Base-by-base conservation (phyloP, 2,329 filamentous ascomycete genomes). In the Chrysoporthe cubensis region DNA sequence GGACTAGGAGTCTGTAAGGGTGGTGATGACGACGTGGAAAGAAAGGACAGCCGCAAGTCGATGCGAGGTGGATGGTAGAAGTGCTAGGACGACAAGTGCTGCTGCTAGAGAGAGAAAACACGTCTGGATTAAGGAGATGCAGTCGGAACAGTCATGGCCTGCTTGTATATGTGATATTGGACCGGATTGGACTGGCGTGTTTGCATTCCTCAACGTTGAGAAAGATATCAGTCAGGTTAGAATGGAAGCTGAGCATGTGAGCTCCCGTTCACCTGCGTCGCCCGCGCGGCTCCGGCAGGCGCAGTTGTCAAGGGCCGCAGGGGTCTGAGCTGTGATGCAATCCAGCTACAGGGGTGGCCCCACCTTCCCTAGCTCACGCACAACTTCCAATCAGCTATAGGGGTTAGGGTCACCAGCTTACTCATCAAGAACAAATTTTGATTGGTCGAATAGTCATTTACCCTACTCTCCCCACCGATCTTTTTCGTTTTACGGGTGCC, bases 401-500 rank as follows among this genome's bases (percentile, higher is more conserved):
- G 43, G 59, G 59, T 48, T 61, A 48, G 43, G 59, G 59, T 37
- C 0, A 0, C 0, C 44, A 3, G 59, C 59, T 61, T 61, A 61
- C 43, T 61, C 40, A 61, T 14, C n/a, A 7, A n/a, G 5, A 34
- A 13, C 59, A 46, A n/a, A 26, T 32, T 61, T 18, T 61, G 59
- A 61, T 61, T 61, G 59, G 59, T 34, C 42, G 42, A 48, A 16
- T n/a, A 48, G 21, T 48, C 43, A 46, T 42, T 61, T 61, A 61
- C 59, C 59, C 59, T 61, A 61, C 32, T 61, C 59, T 61, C 59
- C 59, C 59, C 59, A 61, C 59, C 59, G 59, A 61, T 61, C 59
- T 46, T 61, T 61, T 61, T 61, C 59, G 59, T 61, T 61, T 61
- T 61, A 61, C 59, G 42, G 42, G 42, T 4, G 42, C 37, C 59